These are phyloP conservation scores for Linum usitatissimum DNA, from an alignment of 345 rosid species.

Conservation along the genomic window DNA sequence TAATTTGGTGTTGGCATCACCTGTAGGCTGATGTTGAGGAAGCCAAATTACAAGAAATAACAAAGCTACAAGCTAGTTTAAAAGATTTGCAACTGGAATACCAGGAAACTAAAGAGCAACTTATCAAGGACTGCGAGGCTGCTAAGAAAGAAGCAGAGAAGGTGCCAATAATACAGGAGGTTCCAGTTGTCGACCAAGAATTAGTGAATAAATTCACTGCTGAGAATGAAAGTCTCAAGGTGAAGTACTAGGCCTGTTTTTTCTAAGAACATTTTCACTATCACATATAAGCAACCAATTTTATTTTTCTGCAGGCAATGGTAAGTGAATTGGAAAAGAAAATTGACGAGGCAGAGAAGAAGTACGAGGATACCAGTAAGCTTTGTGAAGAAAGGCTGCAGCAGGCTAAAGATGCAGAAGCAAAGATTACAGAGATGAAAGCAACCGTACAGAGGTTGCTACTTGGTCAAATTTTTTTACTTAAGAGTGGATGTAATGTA, in stretches of 20 bases:
- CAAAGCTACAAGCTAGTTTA: constrained; percentile 15
- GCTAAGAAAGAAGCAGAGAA: constrained; percentile 24
- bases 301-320: constrained; percentile 1
- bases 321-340: constrained; percentile 7
- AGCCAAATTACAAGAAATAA: constrained; percentile 2
- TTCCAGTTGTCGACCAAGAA: constrained; percentile 3
- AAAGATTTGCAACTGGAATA: constrained; percentile 19
- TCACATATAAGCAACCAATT: no score
- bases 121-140: constrained; percentile 29
- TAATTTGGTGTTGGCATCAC: background rate
- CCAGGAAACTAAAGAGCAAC: constrained; percentile 22
- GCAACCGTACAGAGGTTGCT: constrained; percentile 5
- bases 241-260: background rate
- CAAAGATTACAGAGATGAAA: constrained; percentile 8
- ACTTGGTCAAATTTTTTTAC: background rate
- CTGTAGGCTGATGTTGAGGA: constrained; percentile 8
- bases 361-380: constrained; percentile 5
- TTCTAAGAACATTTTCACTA: background rate
- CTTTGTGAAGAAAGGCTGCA: constrained; percentile 8
- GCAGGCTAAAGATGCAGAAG: constrained; percentile 8
- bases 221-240: constrained; percentile 10
- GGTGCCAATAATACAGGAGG: constrained; percentile 8
- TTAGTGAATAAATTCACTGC: constrained; percentile 5
- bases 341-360: constrained; percentile 11
- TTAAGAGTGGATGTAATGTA: background rate